phyloP scores from a whole-genome alignment of 805 yeast genomes.

The Zygoascus flipseniorum region DNA sequence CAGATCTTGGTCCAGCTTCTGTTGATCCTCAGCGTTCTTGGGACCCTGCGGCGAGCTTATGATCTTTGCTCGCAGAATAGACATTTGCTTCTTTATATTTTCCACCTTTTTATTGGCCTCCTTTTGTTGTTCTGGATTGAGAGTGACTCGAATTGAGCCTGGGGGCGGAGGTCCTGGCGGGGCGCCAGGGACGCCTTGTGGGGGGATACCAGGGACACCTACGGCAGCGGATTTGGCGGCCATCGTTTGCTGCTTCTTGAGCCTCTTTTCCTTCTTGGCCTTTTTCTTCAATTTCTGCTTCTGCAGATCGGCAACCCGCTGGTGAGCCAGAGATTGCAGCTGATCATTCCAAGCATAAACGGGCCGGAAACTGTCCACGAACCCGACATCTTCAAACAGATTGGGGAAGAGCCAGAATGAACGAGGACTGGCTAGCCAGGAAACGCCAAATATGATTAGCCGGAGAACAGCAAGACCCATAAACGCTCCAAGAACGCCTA shows the following conservation, averaged over 20 bases:
- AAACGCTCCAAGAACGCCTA: slow-evolving; percentile 67
- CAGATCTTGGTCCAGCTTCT: slow-evolving; percentile 1
- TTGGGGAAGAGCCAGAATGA: slow-evolving; percentile 98
- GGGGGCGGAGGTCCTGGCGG: not conserved
- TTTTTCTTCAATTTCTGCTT: slow-evolving; percentile 14
- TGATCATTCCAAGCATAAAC: slow-evolving; percentile 69
- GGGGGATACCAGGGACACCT: not conserved
- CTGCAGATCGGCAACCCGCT: not conserved
- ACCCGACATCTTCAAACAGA: slow-evolving; percentile 90
- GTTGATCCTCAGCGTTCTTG: not conserved
- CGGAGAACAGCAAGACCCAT: slow-evolving; percentile 74
- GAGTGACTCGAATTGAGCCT: not conserved
- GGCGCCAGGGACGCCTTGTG: not conserved
- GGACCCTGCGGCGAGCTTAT: slow-evolving; percentile 6
- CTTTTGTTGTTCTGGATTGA: not conserved
- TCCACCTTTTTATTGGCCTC: slow-evolving; percentile 4
- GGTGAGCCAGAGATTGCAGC: slow-evolving; percentile 6
- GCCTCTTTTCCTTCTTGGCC: slow-evolving; percentile 12
- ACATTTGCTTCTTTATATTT: not conserved
- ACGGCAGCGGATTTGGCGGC: not conserved
- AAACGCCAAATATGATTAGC: slow-evolving; percentile 54
- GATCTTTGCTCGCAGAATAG: not conserved
- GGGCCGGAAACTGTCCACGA: slow-evolving; percentile 85
- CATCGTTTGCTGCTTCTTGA: not conserved
- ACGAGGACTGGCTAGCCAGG: slow-evolving; percentile 48